phyloP scores from a whole-genome alignment of 371 early-diverging fungal species.

The Mortierella sp. region DNA sequence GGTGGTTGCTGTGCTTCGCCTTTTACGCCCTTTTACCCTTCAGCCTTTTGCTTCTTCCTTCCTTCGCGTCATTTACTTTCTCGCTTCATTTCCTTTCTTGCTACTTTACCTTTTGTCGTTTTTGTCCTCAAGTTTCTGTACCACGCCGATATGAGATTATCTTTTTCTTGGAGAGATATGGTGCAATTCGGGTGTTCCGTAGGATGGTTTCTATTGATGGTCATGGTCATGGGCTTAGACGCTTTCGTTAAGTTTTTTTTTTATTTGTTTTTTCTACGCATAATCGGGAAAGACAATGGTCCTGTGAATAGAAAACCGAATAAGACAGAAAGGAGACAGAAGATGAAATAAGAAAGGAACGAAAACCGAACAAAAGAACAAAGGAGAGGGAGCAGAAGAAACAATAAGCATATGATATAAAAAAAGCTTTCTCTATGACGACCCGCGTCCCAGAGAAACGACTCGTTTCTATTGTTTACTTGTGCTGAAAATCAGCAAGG shows the following conservation, averaged over 20 bases:
- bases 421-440: not conserved
- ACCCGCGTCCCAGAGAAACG: not conserved
- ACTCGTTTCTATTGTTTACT: not conserved
- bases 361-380: not conserved
- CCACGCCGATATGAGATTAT: too few species aligned
- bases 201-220: too few species aligned
- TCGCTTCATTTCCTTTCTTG: not conserved
- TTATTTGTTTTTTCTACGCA: not conserved
- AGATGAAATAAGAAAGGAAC: not conserved
- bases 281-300: not conserved
- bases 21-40: too few species aligned
- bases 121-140: not conserved
- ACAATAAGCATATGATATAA: not conserved
- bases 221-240: too few species aligned
- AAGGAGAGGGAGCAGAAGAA: not conserved
- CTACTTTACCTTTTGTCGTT: not conserved
- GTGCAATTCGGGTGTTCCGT: too few species aligned
- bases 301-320: not conserved
- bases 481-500: constrained; percentile 55
- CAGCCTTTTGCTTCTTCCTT: not conserved
- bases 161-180: too few species aligned
- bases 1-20: too few species aligned
- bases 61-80: not conserved
- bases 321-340: too few species aligned
- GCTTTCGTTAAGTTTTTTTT: too few species aligned